Base-by-base conservation (phyloP, 208 protist species). In the Trypanosoma boissoni region DNA sequence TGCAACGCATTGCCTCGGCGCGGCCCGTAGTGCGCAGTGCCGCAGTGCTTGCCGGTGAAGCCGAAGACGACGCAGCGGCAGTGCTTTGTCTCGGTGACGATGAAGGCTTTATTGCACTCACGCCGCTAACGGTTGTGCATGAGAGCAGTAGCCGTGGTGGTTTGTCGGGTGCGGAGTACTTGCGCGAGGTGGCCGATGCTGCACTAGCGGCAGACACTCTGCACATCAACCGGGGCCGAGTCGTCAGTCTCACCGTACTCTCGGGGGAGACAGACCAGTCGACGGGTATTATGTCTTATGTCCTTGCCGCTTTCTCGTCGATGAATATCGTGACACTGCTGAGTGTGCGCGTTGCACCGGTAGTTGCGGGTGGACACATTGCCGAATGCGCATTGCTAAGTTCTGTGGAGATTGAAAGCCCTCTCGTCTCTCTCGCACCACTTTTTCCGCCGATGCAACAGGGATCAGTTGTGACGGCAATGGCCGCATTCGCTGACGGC, bases 71-170 rank as follows among this genome's bases (percentile, higher is more conserved):
- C 27, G 56, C 56, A 21, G 56, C 56, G 20, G 31, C 31, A 12
- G 56, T 62, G 18, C 24, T 62, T 5, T 62, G 56, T 43, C 27
- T 62, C 21, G 56, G 56, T 23, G 56, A 62, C 27, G 45, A 62
- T 27, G 56, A 63, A 23, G 57, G 57, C 24, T 16, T 21, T 29
- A 63, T 63, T 28, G 27, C 44, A 0, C 44, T 63, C 12, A 63
- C 45, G 12, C 57, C 57, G 7, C 23, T 63, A 4, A 63, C 57
- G 16, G 44, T 63, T 51, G 1, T 63, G 0, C 29, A 54, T 32
- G 21, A 63, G 34, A 51, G 20, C 28, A 31, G 20, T 16, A 10
- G 29, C 23, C 29, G 16, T 12, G 18, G 39, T 10, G 28, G n/a
- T 8, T 27, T 50, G 28, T 54, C 57, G 0, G 57, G 53, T 28